These are phyloP conservation scores for Magnaporthales sp. DNA, from an alignment of 2,329 filamentous ascomycete species.

Conservation along the genomic window DNA sequence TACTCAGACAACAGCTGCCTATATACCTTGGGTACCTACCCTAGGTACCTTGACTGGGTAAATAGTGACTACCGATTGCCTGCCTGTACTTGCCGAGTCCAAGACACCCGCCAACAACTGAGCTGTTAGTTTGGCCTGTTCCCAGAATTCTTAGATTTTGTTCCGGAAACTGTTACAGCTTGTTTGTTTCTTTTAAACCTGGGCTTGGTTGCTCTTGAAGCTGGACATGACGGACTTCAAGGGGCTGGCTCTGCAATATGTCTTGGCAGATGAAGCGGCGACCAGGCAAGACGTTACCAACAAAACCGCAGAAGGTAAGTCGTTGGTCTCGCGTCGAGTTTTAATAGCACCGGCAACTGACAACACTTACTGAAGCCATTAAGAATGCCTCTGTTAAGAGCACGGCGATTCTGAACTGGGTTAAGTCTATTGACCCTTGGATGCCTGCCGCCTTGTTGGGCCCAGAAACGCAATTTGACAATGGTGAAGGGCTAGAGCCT, in stretches of 20 bases:
- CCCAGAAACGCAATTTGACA: slow-evolving; percentile 6
- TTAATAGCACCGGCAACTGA: neutral
- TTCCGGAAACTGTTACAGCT: neutral
- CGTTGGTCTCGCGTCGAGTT: neutral
- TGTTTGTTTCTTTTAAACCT: neutral
- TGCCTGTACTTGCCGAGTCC: neutral
- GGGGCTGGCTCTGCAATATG: slow-evolving; percentile 15
- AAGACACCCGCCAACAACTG: neutral
- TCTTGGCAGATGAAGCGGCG: slow-evolving; percentile 14
- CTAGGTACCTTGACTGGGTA: neutral
- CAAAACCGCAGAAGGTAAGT: slow-evolving; percentile 13
- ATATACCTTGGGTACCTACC: neutral
- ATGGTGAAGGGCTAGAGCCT: slow-evolving; percentile 17
- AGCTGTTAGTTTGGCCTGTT: neutral
- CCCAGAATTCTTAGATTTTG: neutral
- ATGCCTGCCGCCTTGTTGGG: slow-evolving; percentile 16
- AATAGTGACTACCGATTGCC: neutral
- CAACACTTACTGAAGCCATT: slow-evolving; percentile 10
- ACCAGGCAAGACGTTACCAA: slow-evolving; percentile 10
- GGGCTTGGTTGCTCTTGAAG: neutral
- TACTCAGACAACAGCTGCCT: neutral
- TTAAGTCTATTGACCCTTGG: slow-evolving; percentile 23
- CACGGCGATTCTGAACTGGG: slow-evolving; percentile 14
- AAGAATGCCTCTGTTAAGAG: slow-evolving; percentile 12
- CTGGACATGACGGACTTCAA: slow-evolving; percentile 15